Percentiles rank a stretch among this genome's conserved stretches.
These are phyloP conservation scores for Cutaneotrichosporon cutaneum DNA, from an alignment of 1,284 basidiomycete genomes.

Conservation along the genomic window DNA sequence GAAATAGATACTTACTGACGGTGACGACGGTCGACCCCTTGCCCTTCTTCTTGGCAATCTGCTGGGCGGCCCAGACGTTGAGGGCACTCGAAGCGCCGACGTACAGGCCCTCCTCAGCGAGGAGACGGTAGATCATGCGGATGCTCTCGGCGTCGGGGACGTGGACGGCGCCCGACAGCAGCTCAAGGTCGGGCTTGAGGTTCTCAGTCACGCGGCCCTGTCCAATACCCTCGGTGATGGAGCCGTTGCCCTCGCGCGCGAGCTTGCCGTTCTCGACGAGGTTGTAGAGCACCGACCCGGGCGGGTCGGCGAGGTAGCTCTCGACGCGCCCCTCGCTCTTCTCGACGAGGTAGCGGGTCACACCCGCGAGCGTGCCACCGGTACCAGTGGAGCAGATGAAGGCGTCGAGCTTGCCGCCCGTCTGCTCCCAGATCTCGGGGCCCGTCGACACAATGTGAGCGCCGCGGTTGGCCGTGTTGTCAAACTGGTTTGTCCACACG, in stretches of 20 bases:
- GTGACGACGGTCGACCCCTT: conserved; percentile 79
- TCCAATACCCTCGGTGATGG: conserved; percentile 99
- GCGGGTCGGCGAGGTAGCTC: conserved; percentile 93
- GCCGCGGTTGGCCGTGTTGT: conserved; percentile 85
- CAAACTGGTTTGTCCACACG: conserved; percentile 99
- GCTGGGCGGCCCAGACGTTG: conserved; percentile 90
- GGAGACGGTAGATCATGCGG: conserved; percentile 86
- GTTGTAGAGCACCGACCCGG: conserved; percentile 86
- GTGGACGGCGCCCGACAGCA: conserved; percentile 77
- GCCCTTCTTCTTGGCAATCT: conserved; percentile 82
- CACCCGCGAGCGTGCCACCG: conserved; percentile 90
- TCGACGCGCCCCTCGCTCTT: conserved; percentile 77
- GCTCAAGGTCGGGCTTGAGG: conserved; percentile 75
- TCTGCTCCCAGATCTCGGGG: conserved; percentile 96
- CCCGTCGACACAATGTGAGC: conserved; percentile 90
- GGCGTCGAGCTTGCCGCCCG: conserved; percentile 72
- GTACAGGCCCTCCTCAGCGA: conserved; percentile 92
- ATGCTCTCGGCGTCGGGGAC: conserved; percentile 90
- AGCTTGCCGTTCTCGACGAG: conserved; percentile 78
- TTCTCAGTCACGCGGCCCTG: conserved; percentile 98
- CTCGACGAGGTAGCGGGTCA: conserved; percentile 81
- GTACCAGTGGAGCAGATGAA: conserved; percentile 95
- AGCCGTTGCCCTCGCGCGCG: conserved; percentile 75
- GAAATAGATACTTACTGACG: conserved; percentile 52
- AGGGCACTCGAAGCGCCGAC: conserved; percentile 93